Base-by-base conservation (phyloP, 2,329 filamentous ascomycete genomes). In the Diaporthe aspalathi region DNA sequence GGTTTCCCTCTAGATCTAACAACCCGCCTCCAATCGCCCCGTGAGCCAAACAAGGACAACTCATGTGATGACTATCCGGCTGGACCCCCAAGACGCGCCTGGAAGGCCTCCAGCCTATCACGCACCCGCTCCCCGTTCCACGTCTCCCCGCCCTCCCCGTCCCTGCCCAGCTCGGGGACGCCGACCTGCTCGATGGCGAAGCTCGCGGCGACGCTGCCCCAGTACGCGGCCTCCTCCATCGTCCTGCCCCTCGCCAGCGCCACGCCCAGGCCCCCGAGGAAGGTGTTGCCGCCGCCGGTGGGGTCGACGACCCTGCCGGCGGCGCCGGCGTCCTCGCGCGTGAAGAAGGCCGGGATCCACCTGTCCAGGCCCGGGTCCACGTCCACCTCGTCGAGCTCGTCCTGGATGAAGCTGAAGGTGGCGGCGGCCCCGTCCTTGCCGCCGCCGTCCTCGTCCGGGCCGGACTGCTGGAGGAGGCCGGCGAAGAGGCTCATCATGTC, bases 171-270 rank as follows among this genome's bases (percentile, higher is more conserved):
- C 1, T 80, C 79, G 0, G 95, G 95, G 80, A 97, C 89, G 0
- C 96, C 95, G 67, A 97, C 91, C 80, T 99, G 96, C 82, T 99
- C 95, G 76, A 99, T 97, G 20, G 94, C 94, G 80, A 97, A 96
- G 77, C 94, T 95, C 9, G 96, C 95, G 2, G 94, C 92, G 7
- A 98, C 87, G 56, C 89, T 92, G 5, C 91, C 96, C 89, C 92
- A 95, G 0, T 89, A 85, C 6, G 93, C 91, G 6, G 94, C 94
- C 76, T 94, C 90, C 72, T 91, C 89, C 50, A 93, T 84, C 32
- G 80, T 78, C 75, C 87, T 84, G 1, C 89, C 90, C 67, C 92
- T 83, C 40, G 85, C 90, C 75, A 92, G 81, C 1, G 85, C 90
- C 16, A 91, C 84, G 0, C 85, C 83, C 57, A 90, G 75, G n/a